A percentile compares a stretch with the other conserved stretches of the same genome.
phyloP scores from a whole-genome alignment of 192 early-diverging fungal species.

The Entomortierella parvispora region DNA sequence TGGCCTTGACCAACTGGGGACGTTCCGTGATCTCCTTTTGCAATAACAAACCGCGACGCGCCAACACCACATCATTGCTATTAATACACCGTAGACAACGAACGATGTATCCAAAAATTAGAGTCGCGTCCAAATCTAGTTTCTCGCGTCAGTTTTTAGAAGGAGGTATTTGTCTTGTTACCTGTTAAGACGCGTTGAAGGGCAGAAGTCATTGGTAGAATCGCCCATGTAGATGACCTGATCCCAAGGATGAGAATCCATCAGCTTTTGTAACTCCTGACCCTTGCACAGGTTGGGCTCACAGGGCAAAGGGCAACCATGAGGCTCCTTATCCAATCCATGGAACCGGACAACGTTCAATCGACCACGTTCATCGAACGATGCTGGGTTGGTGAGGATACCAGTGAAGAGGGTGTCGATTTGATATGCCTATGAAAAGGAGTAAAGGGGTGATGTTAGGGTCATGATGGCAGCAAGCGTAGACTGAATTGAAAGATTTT shows the following conservation, averaged over 20 bases:
- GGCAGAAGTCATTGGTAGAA: slow-evolving; percentile 63
- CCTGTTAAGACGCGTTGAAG: slow-evolving; percentile 50
- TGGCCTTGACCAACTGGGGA: slow-evolving; percentile 24
- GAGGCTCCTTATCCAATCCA: slow-evolving; percentile 40
- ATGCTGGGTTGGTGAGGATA: slow-evolving; percentile 70
- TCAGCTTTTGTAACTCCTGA: slow-evolving; percentile 31
- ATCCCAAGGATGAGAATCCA: slow-evolving; percentile 28
- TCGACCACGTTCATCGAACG: slow-evolving; percentile 51
- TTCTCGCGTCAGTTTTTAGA: too few relatives aligned
- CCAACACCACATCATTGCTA: slow-evolving; percentile 26
- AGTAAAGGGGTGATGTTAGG: not conserved
- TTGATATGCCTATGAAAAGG: slow-evolving; percentile 53
- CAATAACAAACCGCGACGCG: slow-evolving; percentile 15
- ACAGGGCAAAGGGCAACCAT: slow-evolving; percentile 62
- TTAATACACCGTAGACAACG: not conserved
- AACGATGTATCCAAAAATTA: not conserved
- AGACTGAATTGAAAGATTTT: slow-evolving; percentile 38
- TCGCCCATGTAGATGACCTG: slow-evolving; percentile 65
- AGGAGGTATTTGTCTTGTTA: not conserved
- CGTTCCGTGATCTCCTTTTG: slow-evolving; percentile 25
- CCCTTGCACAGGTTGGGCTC: slow-evolving; percentile 74
- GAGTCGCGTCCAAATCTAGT: too few relatives aligned
- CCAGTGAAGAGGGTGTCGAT: slow-evolving; percentile 55
- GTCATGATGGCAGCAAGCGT: too few relatives aligned
- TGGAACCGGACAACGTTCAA: slow-evolving; percentile 57